These are phyloP conservation scores for Curvularia verruculosa DNA, from an alignment of 2,329 filamentous ascomycete species.

Conservation along the genomic window DNA sequence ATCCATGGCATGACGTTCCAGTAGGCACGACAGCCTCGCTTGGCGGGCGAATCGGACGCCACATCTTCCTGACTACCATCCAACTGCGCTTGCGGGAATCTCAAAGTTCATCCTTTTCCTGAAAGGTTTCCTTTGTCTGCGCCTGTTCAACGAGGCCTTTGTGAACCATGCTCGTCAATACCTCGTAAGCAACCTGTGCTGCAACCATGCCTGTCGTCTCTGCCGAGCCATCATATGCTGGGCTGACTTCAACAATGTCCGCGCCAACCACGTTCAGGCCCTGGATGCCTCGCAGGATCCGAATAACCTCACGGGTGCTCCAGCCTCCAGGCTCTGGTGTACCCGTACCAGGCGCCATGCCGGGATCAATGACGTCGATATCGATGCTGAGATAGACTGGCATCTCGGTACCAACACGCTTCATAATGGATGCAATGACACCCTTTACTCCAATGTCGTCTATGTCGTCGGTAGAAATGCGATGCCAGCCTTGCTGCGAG, in stretches of 20 bases:
- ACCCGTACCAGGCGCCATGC: conserved; percentile 76
- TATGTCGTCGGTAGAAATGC: conserved; percentile 84
- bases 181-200: conserved; percentile 83
- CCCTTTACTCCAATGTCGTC: conserved; percentile 78
- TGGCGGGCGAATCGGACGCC: background rate
- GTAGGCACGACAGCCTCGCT: background rate
- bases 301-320: conserved; percentile 86
- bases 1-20: background rate
- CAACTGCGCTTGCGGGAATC: no score
- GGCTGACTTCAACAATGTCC: conserved; percentile 87
- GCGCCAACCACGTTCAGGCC: conserved; percentile 84
- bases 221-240: conserved; percentile 79
- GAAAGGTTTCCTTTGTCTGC: conserved; percentile 26
- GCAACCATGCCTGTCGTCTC: conserved; percentile 84
- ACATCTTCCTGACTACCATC: background rate
- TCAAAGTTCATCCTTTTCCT: conserved; percentile 39
- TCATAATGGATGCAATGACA: conserved; percentile 72
- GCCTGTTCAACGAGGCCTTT: conserved; percentile 55
- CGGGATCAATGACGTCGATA: conserved; percentile 81
- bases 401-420: conserved; percentile 72
- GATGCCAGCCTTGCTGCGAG: conserved; percentile 74
- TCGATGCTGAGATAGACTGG: conserved; percentile 84
- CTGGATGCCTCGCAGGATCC: conserved; percentile 82
- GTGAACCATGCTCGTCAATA: conserved; percentile 78
- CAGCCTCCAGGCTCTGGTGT: conserved; percentile 91